Evolutionary conservation across 768 basidiomycete species (phyloP), one percentile per base, ranked within the genome.

Genomic region (Hygrocybe punicea): DNA sequence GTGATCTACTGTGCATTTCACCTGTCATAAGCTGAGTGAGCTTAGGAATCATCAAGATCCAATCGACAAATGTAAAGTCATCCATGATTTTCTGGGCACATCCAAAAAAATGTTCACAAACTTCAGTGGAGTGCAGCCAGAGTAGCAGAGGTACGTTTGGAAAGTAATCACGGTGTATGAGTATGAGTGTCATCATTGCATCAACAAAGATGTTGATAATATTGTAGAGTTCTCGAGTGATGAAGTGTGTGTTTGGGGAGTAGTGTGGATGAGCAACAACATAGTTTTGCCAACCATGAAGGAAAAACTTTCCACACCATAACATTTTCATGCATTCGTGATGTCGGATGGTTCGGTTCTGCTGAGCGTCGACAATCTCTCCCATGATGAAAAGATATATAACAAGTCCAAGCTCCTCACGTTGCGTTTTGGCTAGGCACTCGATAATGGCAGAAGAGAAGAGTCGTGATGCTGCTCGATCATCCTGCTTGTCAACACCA

Each of bases 51-150:
- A 63, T 19, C 14, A 59, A 54, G 1, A 68, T 24, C 45, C 65
- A 55, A 48, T 71, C 65, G 0, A 56, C 16, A 33, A 50, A 60
- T 0, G 49, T 69, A 57, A 68, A 70, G 49, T 68, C 67, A 5
- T 61, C 59, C 19, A 62, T 62, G 13, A 70, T 23, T 23, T 62
- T 50, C 0, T 59, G 63, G 1, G 59, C n/a, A 8, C 62, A 53
- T 0, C 70, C 71, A 59, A 72, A 73, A 19, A 67, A 46, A 56
- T 73, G 71, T 24, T 72, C 67, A 45, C 63, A 66, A 0, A 56
- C 45, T 33, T 72, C 68, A 1, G 62, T 73, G 7, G 69, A 69
- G 25, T 69, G 67, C 6, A 73, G 58, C 72, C 72, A 73, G 0
- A 65, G 70, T 8, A 71, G 62, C 17, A 72, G 52, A 0, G 69